phyloP scores from a whole-genome alignment of 2,329 filamentous ascomycete genomes.

The Trichophyton benhamiae region DNA sequence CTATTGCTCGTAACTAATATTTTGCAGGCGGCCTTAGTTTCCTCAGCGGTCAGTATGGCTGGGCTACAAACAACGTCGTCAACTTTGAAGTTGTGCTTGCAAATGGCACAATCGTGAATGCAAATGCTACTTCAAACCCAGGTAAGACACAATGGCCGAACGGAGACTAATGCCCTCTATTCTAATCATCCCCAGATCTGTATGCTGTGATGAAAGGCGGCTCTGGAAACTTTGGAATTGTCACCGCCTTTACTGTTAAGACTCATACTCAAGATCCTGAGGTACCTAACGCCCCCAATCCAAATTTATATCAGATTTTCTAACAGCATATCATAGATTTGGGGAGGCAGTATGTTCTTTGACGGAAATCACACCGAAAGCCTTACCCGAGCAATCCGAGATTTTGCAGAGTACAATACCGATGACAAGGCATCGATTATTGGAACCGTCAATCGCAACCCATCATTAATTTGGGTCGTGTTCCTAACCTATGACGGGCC shows the following conservation, averaged over 20 bases:
- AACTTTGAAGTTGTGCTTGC: slow-evolving; percentile 28
- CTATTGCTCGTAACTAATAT: neutral
- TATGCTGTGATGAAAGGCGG: slow-evolving; percentile 33
- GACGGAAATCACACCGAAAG: slow-evolving; percentile 25
- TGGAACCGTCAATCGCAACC: slow-evolving; percentile 32
- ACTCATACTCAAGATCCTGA: slow-evolving; percentile 22
- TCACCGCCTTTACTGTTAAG: slow-evolving; percentile 29
- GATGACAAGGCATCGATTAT: slow-evolving; percentile 52
- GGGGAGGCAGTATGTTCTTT: slow-evolving; percentile 39
- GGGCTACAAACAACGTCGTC: slow-evolving; percentile 22
- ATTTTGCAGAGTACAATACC: slow-evolving; percentile 36
- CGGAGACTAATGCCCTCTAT: slow-evolving; percentile 17
- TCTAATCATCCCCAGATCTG: slow-evolving; percentile 18
- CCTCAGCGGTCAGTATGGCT: slow-evolving; percentile 22
- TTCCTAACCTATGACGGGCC: slow-evolving; percentile 53
- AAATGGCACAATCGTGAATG: slow-evolving; percentile 23
- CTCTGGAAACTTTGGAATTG: slow-evolving; percentile 34
- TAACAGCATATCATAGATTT: slow-evolving; percentile 22
- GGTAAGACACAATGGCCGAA: slow-evolving; percentile 23
- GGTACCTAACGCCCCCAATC: slow-evolving; percentile 11
- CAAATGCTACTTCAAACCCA: slow-evolving; percentile 17
- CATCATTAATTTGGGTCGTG: slow-evolving; percentile 43
- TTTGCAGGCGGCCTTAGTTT: slow-evolving; percentile 20
- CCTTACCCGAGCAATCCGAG: slow-evolving; percentile 22
- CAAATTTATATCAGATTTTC: no score